Evolutionary conservation across 2,329 filamentous ascomycete genomes (phyloP), one percentile per base, ranked within the genome.

Genomic region (Aureobasidium sp.): DNA sequence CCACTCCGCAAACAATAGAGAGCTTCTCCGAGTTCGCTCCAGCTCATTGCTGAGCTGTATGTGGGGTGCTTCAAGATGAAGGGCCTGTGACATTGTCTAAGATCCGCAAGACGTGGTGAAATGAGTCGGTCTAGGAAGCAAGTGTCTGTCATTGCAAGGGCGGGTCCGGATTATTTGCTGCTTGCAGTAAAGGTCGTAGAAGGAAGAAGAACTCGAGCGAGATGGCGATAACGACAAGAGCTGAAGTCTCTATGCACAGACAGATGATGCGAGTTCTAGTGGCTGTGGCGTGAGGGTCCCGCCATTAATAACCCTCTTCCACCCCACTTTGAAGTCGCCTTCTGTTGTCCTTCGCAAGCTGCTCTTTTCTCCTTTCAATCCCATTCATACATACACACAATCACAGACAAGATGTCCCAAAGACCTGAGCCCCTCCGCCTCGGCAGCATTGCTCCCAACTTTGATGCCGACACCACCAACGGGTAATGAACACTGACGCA

Each of bases 371-470:
- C 29, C 34, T 34, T 9, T 47, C 29, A 26, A 29, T 24, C 20
- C n/a, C 20, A 13, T 27, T 39, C 46, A 48, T 48, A 61, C 32
- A 53, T 39, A 20, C 51, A 62, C 32, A 52, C 32, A 47, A 41
- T 17, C 34, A 59, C 46, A 41, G 26, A 29, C 43, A 59, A 37
- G n/a, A 59, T 59, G 55, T 59, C 55, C 39, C 24, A 60, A 64
- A 37, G 69, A 68, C 63, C 63, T 67, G 41, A 71, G 70, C 64
- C 78, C 70, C 82, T 88, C 74, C 85, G 85, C 71, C 81, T 88
- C 69, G 85, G 85, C 73, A 85, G 80, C 74, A 79, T 77, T 71
- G 86, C 86, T 70, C 86, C 86, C 68, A 84, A 89, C 79, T 88
- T 89, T 79, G 75, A 86, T 69, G 84, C 86, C 65, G 81, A 87